These are phyloP conservation scores for Magnaporthiopsis rhizophila DNA, from an alignment of 2,329 filamentous ascomycete species.

Conservation along the genomic window DNA sequence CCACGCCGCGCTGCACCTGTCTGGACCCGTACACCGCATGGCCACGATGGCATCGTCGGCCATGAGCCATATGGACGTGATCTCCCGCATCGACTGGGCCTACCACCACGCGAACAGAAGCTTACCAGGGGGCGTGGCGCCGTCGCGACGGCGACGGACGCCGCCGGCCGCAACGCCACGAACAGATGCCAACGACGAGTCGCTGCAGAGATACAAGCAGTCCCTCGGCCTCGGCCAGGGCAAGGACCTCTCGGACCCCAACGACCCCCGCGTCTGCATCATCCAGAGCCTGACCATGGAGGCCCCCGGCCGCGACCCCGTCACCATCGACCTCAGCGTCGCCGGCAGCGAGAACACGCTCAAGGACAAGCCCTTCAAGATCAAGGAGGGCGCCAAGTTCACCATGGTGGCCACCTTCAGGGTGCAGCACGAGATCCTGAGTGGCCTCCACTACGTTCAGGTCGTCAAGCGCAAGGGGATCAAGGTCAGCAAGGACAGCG, in stretches of 20 bases:
- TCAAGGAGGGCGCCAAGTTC: conserved; percentile 92
- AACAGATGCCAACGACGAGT: conserved; percentile 70
- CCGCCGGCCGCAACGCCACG: neutral
- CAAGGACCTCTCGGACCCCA: conserved; percentile 64
- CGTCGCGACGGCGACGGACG: conserved; percentile 6
- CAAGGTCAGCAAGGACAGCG: conserved; percentile 82
- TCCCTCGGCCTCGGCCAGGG: conserved; percentile 81
- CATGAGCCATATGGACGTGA: conserved; percentile 5
- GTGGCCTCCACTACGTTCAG: conserved; percentile 92
- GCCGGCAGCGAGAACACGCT: conserved; percentile 68
- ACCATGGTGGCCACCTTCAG: conserved; percentile 92
- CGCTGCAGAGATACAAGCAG: conserved; percentile 94
- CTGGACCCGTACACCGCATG: neutral
- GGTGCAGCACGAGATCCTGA: conserved; percentile 94
- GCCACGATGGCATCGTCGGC: neutral
- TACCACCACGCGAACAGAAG: neutral
- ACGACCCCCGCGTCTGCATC: conserved; percentile 83
- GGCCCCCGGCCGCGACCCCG: conserved; percentile 71
- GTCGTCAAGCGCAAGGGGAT: conserved; percentile 85
- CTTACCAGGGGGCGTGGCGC: neutral
- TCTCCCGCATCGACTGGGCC: conserved; percentile 5
- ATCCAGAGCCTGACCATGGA: conserved; percentile 88
- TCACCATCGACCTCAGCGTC: conserved; percentile 77
- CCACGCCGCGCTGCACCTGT: neutral
- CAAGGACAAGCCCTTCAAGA: conserved; percentile 89